phyloP scores from a whole-genome alignment of 208 protist species.

The Trypanosoma cruzi region DNA sequence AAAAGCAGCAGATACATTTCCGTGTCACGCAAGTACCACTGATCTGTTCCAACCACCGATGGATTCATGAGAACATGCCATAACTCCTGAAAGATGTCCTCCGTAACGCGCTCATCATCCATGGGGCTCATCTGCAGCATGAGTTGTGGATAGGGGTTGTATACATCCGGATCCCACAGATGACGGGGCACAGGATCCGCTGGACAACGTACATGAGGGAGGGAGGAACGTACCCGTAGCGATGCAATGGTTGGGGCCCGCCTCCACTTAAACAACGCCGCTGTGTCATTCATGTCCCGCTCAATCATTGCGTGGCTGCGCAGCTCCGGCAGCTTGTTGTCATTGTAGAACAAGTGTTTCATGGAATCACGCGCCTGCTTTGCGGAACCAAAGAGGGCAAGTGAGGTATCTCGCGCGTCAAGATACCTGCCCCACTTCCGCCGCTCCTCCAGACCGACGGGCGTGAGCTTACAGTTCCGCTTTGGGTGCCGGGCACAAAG shows the following conservation, averaged over 20 bases:
- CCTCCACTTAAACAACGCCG: conserved; percentile 43
- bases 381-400: conserved; percentile 82
- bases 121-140: conserved; percentile 38
- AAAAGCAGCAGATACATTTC: conserved; percentile 84
- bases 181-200: conserved; percentile 58
- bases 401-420: conserved; percentile 85
- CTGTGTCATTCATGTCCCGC: conserved; percentile 65
- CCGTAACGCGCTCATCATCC: conserved; percentile 30
- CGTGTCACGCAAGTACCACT: conserved; percentile 85
- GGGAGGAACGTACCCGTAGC: conserved; percentile 52
- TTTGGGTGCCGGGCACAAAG: conserved; percentile 75
- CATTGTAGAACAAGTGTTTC: conserved; percentile 87
- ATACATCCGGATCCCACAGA: conserved; percentile 76
- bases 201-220: conserved; percentile 62
- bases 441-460: conserved; percentile 67
- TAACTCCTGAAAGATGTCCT: conserved; percentile 82
- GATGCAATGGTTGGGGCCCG: conserved; percentile 27
- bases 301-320: conserved; percentile 64
- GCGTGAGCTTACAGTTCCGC: conserved; percentile 76
- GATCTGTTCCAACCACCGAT: conserved; percentile 48
- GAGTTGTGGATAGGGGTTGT: conserved; percentile 83
- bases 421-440: conserved; percentile 81
- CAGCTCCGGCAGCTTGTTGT: conserved; percentile 68
- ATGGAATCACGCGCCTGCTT: conserved; percentile 85
- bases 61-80: conserved; percentile 77